phyloP scores from a whole-genome alignment of 2,329 filamentous ascomycete species.

The Ascochyta fabae region DNA sequence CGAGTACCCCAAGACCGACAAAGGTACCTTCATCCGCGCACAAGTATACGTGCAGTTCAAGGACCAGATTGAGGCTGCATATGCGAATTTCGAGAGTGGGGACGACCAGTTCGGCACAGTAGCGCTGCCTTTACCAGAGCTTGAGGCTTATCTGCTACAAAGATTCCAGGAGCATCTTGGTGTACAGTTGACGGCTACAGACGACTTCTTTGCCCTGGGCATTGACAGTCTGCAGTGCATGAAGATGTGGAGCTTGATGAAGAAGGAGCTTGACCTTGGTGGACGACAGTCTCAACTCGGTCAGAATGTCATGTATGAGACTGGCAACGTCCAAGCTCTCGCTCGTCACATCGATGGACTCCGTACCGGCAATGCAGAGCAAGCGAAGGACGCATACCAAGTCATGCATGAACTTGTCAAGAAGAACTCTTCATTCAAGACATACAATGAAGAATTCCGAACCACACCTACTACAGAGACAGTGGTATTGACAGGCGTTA shows the following conservation, averaged over 20 bases:
- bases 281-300: constrained; percentile 52
- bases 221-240: constrained; percentile 67
- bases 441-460: constrained; percentile 4
- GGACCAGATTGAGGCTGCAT: constrained; percentile 56
- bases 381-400: constrained; percentile 48
- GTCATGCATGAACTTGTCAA: constrained; percentile 57
- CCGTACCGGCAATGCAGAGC: constrained; percentile 45
- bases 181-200: constrained; percentile 32
- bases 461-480: constrained; percentile 4
- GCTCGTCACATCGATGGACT: constrained; percentile 55
- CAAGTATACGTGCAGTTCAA: constrained; percentile 59
- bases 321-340: constrained; percentile 57
- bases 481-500: constrained; percentile 66
- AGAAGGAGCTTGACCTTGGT: constrained; percentile 58
- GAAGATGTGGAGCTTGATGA: constrained; percentile 60
- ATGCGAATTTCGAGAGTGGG: constrained; percentile 41
- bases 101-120: constrained; percentile 25
- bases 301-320: constrained; percentile 66
- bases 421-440: constrained; percentile 51
- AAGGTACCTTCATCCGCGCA: constrained; percentile 63
- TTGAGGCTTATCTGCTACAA: constrained; percentile 39
- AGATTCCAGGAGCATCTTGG: constrained; percentile 28
- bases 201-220: constrained; percentile 66
- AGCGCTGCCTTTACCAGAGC: constrained; percentile 36
- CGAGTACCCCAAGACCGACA: constrained; percentile 61